A percentile compares a stretch with the other conserved stretches of the same genome.
Conservation (phyloP, 2,329 filamentous ascomycete genomes). For the Byssoonygena ceratinophila region DNA sequence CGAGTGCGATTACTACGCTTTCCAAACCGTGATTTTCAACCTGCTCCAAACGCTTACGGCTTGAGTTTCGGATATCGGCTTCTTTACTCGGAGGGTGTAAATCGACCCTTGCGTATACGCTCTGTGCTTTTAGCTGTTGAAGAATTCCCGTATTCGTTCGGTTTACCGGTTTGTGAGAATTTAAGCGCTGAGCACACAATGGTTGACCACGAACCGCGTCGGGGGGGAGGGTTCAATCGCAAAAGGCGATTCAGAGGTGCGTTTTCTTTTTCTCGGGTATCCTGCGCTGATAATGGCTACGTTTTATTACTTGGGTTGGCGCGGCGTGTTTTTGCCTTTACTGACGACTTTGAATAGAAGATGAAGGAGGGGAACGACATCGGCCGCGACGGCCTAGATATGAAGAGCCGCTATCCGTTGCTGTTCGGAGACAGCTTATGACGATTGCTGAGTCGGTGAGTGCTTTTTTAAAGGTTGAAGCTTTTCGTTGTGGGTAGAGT, state of each 20-base stretch:
- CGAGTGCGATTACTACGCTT: too few relatives aligned
- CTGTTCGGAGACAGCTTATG: conserved; percentile 67
- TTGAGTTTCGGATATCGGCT: too few relatives aligned
- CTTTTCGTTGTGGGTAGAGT: background rate
- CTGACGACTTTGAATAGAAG: conserved; percentile 44
- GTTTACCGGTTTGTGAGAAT: too few relatives aligned
- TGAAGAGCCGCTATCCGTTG: conserved; percentile 60
- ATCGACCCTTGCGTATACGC: too few relatives aligned
- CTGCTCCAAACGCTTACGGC: too few relatives aligned
- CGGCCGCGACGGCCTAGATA: conserved; percentile 62
- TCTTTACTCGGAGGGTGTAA: too few relatives aligned
- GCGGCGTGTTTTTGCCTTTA: background rate
- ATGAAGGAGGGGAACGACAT: conserved; percentile 62
- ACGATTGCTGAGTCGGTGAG: conserved; percentile 63
- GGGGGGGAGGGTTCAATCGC: conserved; percentile 45
- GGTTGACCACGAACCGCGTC: conserved; percentile 48
- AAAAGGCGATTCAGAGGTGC: conserved; percentile 74
- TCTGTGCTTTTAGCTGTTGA: too few relatives aligned
- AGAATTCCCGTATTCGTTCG: too few relatives aligned
- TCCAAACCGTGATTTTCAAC: too few relatives aligned
- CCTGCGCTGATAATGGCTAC: background rate
- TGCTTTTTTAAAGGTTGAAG: background rate
- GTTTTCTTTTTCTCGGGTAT: conserved; percentile 18
- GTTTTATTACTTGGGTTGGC: background rate
- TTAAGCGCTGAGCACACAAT: conserved; percentile 24